Conservation (phyloP, 176 grass and related monocot genomes). For the Phyllostachys edulis region DNA sequence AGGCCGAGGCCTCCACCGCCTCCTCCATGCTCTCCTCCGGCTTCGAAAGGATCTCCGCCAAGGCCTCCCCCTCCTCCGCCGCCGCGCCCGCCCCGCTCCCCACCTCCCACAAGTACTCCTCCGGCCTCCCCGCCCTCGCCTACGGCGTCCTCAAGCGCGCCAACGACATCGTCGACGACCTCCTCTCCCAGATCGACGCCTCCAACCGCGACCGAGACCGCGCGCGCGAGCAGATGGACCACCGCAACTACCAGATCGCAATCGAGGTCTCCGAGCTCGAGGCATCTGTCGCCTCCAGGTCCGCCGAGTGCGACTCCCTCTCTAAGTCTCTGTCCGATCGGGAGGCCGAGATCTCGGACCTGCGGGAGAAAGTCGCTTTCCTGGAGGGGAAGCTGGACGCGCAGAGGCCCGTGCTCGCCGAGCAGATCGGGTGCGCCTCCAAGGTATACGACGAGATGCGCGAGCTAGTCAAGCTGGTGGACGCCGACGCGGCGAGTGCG, state of each 20-base stretch:
- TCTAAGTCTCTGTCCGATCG: constrained; percentile 49
- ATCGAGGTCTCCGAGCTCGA: constrained; percentile 99
- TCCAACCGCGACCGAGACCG: constrained; percentile 58
- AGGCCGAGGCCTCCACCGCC: constrained; percentile 66
- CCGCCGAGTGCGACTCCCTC: constrained; percentile 52
- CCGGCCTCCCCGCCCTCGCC: constrained; percentile 67
- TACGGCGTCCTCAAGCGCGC: constrained; percentile 91
- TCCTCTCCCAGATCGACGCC: constrained; percentile 70
- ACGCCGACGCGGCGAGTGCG: constrained; percentile 31
- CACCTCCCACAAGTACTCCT: constrained; percentile 72
- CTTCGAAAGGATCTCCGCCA: constrained; percentile 78
- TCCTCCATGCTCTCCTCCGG: constrained; percentile 87
- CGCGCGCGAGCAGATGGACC: constrained; percentile 68
- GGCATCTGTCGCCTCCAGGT: constrained; percentile 42
- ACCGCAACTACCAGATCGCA: constrained; percentile 94
- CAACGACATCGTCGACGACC: constrained; percentile 91
- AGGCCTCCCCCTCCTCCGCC: constrained; percentile 50
- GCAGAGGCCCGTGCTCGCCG: constrained; percentile 74
- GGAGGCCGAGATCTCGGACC: constrained; percentile 52
- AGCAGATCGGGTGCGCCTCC: constrained; percentile 71
- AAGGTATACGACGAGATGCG: constrained; percentile 64
- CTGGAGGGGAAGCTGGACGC: constrained; percentile 65
- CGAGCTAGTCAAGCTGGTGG: constrained; percentile 52
- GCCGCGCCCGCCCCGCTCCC: constrained; percentile 58
- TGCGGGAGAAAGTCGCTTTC: constrained; percentile 27